Base-by-base conservation (phyloP, 345 rosid species). In the Excoecaria agallocha region DNA sequence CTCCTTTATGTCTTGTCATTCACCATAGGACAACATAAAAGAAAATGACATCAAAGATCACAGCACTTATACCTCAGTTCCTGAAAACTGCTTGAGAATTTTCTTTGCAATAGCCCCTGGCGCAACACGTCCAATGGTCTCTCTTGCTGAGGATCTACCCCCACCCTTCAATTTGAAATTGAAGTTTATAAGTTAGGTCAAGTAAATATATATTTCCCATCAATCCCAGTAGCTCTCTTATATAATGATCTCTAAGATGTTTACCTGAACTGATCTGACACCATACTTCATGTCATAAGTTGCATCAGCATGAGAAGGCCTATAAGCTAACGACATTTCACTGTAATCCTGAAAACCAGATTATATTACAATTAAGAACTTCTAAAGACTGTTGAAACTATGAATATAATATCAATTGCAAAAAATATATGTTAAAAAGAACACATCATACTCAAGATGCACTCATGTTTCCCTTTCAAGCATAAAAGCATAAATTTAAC, bases 221-320 rank as follows among this genome's bases (percentile, higher is more conserved):
- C n/a, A 22, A 24, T 6, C 25, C 57, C 52, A 50, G 5, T 25
- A 12, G 19, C 46, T 58, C 20, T 25, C 1, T 2, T 30, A 50
- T 38, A 57, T 39, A 22, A 57, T 22, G 10, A 73, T 62, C 56
- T 55, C 43, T 46, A 64, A 75, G 73, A 19, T 71, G 25, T 66
- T 68, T 83, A 93, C 99, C 96, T 93, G 94, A 51, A 95, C 92
- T 60, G 97, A 85, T 87, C 98, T 93, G 78, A 91, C 89, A 81
- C 99, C 99, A 76, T 95, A 95, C 78, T 95, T 93, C 97, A 95
- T 91, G 89, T 95, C 99, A 85, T 95, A 95, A 65, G 98, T 93
- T 66, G 98, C 98, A 85, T 95, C 99, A 10, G 99, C 98, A 86
- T 95, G 99, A 56, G 99, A 95, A 68, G 98, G 99, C 80, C 99